Evolutionary conservation across 805 yeast genomes (phyloP).

Genomic region (Spathaspora boniae): DNA sequence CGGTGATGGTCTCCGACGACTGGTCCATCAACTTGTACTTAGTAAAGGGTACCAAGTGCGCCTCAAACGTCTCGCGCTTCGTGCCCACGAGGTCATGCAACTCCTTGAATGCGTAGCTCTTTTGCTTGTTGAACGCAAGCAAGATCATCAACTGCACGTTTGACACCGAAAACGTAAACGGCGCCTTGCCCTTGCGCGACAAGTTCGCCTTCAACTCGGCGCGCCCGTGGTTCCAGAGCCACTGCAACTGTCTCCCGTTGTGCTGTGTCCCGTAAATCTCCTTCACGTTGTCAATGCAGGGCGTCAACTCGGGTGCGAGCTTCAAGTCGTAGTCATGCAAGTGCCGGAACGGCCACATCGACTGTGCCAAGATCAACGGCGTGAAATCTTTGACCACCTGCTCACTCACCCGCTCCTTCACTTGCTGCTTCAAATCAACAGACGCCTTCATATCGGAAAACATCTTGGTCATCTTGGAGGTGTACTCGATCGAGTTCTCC

Average conservation of each 20-base stretch:
- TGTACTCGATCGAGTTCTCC: constrained; percentile 88
- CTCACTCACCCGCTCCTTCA: constrained; percentile 19
- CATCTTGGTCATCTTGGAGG: constrained; percentile 93
- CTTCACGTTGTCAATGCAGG: constrained; percentile 64
- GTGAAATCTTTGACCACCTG: constrained; percentile 48
- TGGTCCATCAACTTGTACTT: constrained; percentile 74
- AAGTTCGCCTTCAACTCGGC: constrained; percentile 88
- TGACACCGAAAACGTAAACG: constrained; percentile 77
- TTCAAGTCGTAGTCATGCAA: constrained; percentile 38
- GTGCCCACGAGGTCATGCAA: constrained; percentile 68
- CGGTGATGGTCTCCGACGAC: constrained; percentile 40
- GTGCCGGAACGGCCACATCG: constrained; percentile 78
- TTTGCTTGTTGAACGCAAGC: constrained; percentile 74
- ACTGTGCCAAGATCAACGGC: constrained; percentile 79
- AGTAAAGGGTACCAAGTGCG: constrained; percentile 75
- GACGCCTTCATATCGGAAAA: constrained; percentile 90
- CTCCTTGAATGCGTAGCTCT: constrained; percentile 55
- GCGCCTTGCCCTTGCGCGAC: constrained; percentile 75
- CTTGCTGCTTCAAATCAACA: constrained; percentile 62
- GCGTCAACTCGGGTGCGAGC: constrained; percentile 65
- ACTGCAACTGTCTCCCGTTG: constrained; percentile 81
- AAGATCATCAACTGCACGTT: constrained; percentile 84
- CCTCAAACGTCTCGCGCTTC: constrained; percentile 60
- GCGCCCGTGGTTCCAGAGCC: constrained; percentile 95
- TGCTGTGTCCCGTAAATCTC: constrained; percentile 71